Percentiles rank a stretch among this genome's conserved stretches.
phyloP scores from a whole-genome alignment of 108 stramenopile genomes.

The Nitzschia putrida region DNA sequence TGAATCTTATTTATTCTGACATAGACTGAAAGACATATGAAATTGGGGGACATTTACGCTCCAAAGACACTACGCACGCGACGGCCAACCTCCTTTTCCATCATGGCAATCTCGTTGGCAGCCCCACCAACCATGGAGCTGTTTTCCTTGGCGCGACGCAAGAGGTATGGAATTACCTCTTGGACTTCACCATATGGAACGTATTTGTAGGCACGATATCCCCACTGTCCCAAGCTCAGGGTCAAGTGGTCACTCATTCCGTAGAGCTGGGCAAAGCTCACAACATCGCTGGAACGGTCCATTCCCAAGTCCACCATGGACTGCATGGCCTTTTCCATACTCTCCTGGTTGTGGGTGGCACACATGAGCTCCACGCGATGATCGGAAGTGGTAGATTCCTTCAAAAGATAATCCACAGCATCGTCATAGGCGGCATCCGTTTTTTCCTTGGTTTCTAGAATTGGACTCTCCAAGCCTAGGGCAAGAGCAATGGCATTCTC shows the following conservation, averaged over 20 bases:
- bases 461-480: conserved; percentile 59
- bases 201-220: conserved; percentile 91
- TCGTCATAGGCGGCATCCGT: conserved; percentile 91
- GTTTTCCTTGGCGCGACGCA: conserved; percentile 96
- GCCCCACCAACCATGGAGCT: conserved; percentile 75
- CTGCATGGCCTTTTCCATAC: conserved; percentile 72
- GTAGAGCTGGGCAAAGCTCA: conserved; percentile 94
- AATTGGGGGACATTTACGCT: no score
- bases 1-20: neutral
- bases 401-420: conserved; percentile 64
- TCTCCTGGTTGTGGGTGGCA: conserved; percentile 90
- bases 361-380: conserved; percentile 82
- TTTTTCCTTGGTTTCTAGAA: conserved; percentile 79
- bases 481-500: conserved; percentile 80
- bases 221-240: conserved; percentile 85
- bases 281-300: conserved; percentile 25
- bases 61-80: conserved; percentile 10
- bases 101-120: conserved; percentile 50
- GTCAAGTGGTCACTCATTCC: conserved; percentile 96
- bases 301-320: conserved; percentile 75
- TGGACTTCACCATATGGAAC: conserved; percentile 93
- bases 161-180: conserved; percentile 94
- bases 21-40: neutral
- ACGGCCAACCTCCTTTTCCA: conserved; percentile 50
- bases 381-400: conserved; percentile 40